These are phyloP conservation scores for Exserohilum rostratum DNA, from an alignment of 2,329 filamentous ascomycete species.

Conservation along the genomic window DNA sequence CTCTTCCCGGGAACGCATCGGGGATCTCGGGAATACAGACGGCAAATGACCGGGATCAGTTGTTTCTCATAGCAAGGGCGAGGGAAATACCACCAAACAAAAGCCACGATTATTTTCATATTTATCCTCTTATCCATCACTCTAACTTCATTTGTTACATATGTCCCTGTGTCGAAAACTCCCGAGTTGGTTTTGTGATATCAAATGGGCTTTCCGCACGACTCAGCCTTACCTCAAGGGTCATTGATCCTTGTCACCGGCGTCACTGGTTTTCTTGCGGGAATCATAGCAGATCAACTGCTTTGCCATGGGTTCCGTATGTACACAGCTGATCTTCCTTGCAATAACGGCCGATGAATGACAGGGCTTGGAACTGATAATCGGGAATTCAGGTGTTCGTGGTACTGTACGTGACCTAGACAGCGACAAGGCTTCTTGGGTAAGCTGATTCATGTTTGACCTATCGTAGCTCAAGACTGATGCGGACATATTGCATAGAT, in stretches of 20 bases:
- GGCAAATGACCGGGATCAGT: background rate
- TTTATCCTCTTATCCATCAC: background rate
- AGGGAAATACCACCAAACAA: too few relatives aligned
- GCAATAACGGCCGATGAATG: background rate
- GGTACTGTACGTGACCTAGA: slow-evolving; percentile 43
- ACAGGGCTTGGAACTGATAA: slow-evolving; percentile 34
- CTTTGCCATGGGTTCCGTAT: slow-evolving; percentile 49
- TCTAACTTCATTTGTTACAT: background rate
- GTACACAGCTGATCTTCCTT: background rate
- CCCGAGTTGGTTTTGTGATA: background rate
- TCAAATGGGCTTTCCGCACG: background rate
- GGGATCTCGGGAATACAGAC: background rate
- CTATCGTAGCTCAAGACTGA: background rate
- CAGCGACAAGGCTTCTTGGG: background rate
- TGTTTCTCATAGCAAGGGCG: background rate
- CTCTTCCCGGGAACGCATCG: background rate
- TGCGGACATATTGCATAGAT: background rate
- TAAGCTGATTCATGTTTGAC: background rate
- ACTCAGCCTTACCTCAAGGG: slow-evolving; percentile 17
- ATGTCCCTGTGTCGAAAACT: background rate
- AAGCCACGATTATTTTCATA: background rate
- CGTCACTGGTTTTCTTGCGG: slow-evolving; percentile 55
- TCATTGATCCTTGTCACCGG: slow-evolving; percentile 55
- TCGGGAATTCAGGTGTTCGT: background rate
- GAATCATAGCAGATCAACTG: slow-evolving; percentile 51